Percentiles rank a stretch among this genome's conserved stretches.
Conservation (phyloP, 306 rosid species). For the Alnus glutinosa region DNA sequence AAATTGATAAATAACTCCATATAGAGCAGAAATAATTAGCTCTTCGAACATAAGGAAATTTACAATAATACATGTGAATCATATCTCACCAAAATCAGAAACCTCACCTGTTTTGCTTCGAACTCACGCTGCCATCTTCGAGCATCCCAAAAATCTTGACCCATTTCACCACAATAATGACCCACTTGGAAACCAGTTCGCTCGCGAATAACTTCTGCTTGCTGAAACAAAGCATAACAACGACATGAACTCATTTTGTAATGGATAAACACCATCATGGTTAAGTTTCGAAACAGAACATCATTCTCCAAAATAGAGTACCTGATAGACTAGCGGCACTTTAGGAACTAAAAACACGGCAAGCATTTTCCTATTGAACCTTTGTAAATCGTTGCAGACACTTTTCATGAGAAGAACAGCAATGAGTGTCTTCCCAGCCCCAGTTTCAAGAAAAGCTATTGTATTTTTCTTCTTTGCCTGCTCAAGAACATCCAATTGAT, state of each 20-base stretch:
- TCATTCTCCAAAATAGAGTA: slow-evolving; percentile 21
- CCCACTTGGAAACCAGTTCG: slow-evolving; percentile 94
- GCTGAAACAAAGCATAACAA: slow-evolving; percentile 54
- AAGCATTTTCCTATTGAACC: slow-evolving; percentile 72
- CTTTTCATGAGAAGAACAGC: slow-evolving; percentile 91
- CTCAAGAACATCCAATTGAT: slow-evolving; percentile 96
- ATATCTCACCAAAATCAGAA: slow-evolving; percentile 20
- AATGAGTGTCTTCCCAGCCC: slow-evolving; percentile 98
- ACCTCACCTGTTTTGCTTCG: slow-evolving; percentile 72
- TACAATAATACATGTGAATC: background rate
- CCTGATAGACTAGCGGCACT: slow-evolving; percentile 99
- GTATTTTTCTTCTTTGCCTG: slow-evolving; percentile 90
- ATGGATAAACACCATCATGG: background rate
- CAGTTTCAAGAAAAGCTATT: slow-evolving; percentile 97
- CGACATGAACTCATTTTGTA: slow-evolving; percentile 12
- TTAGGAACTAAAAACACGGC: slow-evolving; percentile 96
- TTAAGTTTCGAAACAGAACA: slow-evolving; percentile 3
- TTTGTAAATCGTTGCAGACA: slow-evolving; percentile 58
- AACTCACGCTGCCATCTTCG: slow-evolving; percentile 98
- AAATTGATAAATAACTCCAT: background rate
- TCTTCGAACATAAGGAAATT: background rate
- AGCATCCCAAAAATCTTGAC: slow-evolving; percentile 98
- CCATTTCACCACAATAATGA: slow-evolving; percentile 99
- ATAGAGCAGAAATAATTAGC: background rate
- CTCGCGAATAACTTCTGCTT: slow-evolving; percentile 98